Percentiles rank a stretch among this genome's conserved stretches.
Evolutionary conservation across 495 filamentous ascomycete species (phyloP).

Genomic region (Lichenothelia convexa): DNA sequence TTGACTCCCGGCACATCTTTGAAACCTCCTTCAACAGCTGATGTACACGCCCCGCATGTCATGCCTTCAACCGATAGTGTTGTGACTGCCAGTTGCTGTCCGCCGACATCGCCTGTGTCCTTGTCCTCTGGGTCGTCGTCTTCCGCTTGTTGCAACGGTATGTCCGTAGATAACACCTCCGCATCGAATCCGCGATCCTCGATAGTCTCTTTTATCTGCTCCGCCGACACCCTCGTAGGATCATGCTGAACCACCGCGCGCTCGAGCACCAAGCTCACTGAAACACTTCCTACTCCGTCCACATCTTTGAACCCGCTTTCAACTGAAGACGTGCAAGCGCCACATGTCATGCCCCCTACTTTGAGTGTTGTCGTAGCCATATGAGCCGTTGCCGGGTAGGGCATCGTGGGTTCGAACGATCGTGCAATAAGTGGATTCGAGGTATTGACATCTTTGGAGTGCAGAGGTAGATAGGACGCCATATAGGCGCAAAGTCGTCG

Average conservation of each 20-base stretch:
- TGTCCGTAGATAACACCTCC: slow-evolving; percentile 69
- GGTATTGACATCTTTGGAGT: background rate
- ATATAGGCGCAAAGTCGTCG: too few relatives aligned
- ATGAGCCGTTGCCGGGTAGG: slow-evolving; percentile 19
- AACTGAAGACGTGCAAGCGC: slow-evolving; percentile 74
- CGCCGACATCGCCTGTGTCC: slow-evolving; percentile 13
- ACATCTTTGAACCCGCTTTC: slow-evolving; percentile 69
- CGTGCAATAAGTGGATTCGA: background rate
- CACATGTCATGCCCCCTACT: slow-evolving; percentile 89
- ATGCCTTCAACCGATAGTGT: slow-evolving; percentile 88
- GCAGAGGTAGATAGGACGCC: slow-evolving; percentile 1
- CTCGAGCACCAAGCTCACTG: slow-evolving; percentile 82
- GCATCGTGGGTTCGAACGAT: background rate
- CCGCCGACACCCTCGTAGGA: slow-evolving; percentile 50
- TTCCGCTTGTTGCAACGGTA: slow-evolving; percentile 21
- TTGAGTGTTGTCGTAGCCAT: slow-evolving; percentile 85
- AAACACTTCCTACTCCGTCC: slow-evolving; percentile 63
- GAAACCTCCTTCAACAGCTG: slow-evolving; percentile 71
- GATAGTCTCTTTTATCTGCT: slow-evolving; percentile 63
- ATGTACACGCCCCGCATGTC: slow-evolving; percentile 92
- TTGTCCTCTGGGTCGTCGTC: slow-evolving; percentile 14
- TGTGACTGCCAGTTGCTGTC: slow-evolving; percentile 38
- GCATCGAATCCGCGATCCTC: slow-evolving; percentile 91
- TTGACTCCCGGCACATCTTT: slow-evolving; percentile 28
- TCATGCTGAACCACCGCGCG: slow-evolving; percentile 83